Conservation (phyloP, 345 rosid genomes). For the Angophora floribunda region DNA sequence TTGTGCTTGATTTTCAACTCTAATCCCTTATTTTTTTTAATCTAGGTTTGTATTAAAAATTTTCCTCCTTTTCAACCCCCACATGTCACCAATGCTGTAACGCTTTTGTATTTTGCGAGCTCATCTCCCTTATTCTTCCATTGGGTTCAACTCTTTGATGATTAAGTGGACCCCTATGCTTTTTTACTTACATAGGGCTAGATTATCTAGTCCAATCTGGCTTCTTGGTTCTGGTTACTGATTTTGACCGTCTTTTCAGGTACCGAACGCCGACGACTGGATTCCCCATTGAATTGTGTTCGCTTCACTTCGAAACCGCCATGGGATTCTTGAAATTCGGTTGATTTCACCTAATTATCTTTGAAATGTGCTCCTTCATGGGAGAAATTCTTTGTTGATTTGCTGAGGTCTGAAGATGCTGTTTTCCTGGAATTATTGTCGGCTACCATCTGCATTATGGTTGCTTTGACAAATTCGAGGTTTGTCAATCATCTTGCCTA, state of each 20-base stretch:
- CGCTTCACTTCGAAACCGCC: neutral
- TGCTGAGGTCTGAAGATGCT: neutral
- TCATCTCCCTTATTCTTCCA: neutral
- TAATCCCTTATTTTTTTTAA: neutral
- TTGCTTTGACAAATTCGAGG: conserved; percentile 2
- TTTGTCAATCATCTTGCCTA: neutral
- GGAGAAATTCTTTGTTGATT: neutral
- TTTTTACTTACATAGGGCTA: neutral
- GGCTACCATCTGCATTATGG: conserved; percentile 7
- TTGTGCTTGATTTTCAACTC: conserved; percentile 5
- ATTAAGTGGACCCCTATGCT: neutral
- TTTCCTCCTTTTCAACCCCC: neutral
- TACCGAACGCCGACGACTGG: conserved; percentile 16
- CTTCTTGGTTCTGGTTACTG: conserved; percentile 1
- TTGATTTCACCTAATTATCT: conserved; percentile 5
- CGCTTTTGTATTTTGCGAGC: neutral
- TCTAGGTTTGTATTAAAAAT: neutral
- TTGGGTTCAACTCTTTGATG: conserved; percentile 4
- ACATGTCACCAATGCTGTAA: neutral
- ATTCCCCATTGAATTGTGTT: neutral
- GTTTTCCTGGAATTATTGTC: neutral
- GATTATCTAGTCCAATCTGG: conserved; percentile 3
- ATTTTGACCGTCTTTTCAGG: conserved; percentile 14
- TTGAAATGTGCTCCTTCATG: conserved; percentile 12
- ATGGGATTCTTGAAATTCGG: neutral